Evolutionary conservation across 202 grass and related monocot species (phyloP).

Genomic region (Panicum hallii): DNA sequence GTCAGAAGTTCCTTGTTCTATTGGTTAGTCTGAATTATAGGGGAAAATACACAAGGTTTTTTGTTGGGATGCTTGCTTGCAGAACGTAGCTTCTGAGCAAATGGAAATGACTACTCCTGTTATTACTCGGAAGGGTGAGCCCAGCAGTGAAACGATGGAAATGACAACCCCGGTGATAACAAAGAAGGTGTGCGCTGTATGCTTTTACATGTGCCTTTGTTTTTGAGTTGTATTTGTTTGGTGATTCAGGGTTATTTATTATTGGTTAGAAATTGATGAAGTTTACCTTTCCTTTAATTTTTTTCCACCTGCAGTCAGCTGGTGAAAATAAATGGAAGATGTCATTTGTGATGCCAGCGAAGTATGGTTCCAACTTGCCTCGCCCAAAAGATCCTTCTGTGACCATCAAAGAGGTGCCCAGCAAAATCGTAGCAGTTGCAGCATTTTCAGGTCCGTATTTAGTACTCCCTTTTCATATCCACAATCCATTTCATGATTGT

Average conservation of each 20-base stretch:
- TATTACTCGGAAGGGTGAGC: slow-evolving; percentile 61
- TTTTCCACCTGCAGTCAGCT: slow-evolving; percentile 50
- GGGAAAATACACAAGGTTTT: neutral
- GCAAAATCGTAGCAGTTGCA: slow-evolving; percentile 71
- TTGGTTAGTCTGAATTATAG: neutral
- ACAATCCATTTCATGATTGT: neutral
- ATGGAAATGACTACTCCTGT: slow-evolving; percentile 99
- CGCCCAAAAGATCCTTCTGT: slow-evolving; percentile 80
- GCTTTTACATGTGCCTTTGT: neutral
- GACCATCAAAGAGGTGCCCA: slow-evolving; percentile 73
- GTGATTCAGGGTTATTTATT: slow-evolving; percentile 3
- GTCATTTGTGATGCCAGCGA: slow-evolving; percentile 96
- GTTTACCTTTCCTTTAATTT: slow-evolving; percentile 18
- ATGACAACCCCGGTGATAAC: slow-evolving; percentile 98
- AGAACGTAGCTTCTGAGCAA: slow-evolving; percentile 74
- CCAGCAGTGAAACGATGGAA: slow-evolving; percentile 71
- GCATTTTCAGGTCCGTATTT: slow-evolving; percentile 73
- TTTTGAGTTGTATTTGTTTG: slow-evolving; percentile 29
- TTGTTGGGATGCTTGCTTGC: slow-evolving; percentile 41
- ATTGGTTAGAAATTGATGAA: neutral
- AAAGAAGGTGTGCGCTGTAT: slow-evolving; percentile 53
- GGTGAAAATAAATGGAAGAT: slow-evolving; percentile 74
- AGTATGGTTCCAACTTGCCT: slow-evolving; percentile 83
- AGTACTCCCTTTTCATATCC: neutral
- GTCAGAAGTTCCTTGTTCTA: neutral